Evolutionary conservation across 805 yeast genomes (phyloP), one percentile per base, ranked within the genome.

Genomic region (Alloascoidea hylecoeti): DNA sequence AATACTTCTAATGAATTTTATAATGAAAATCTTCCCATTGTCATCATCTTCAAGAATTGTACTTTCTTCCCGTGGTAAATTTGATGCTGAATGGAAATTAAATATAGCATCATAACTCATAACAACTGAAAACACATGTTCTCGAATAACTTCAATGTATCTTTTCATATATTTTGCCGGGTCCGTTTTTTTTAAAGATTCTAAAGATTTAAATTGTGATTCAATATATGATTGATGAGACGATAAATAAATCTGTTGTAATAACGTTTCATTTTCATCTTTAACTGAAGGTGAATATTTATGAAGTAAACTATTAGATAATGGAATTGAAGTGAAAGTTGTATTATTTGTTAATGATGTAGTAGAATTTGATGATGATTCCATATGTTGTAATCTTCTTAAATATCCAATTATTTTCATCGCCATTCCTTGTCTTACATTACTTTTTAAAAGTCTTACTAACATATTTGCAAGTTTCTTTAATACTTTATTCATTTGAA

Each of bases 141-240:
- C 96, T 52, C 98, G 68, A 41, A 84, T 73, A 3, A 83, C 73
- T 53, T 92, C 97, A 30, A 89, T 68, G 46, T 73, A 78, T 45
- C 94, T 64, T 47, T 85, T 86, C 40, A 88, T 59, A 49, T 75
- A 82, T 37, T 76, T 71, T 40, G 75, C 73, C 3, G 72, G 57
- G 36, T 68, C 69, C 38, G 68, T 63, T 36, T 68, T 63, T 38
- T 66, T 61, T 38, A 81, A 60, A 1, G 85, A 86, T 15, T 49
- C 50, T 40, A 78, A 61, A 13, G 75, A 64, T 2, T 68, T 63
- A 36, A 80, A 55, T 50, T 83, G 92, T 35, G 61, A 61, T 36
- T 66, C 56, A 36, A 88, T 75, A 55, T 78, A 83, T 40, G 72
- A 73, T 55, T 63, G 72, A 39, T 96, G 64, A 34, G 89, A 72